Evolutionary conservation across 2,329 filamentous ascomycete species (phyloP).

Genomic region (Leptographium galeiforme): DNA sequence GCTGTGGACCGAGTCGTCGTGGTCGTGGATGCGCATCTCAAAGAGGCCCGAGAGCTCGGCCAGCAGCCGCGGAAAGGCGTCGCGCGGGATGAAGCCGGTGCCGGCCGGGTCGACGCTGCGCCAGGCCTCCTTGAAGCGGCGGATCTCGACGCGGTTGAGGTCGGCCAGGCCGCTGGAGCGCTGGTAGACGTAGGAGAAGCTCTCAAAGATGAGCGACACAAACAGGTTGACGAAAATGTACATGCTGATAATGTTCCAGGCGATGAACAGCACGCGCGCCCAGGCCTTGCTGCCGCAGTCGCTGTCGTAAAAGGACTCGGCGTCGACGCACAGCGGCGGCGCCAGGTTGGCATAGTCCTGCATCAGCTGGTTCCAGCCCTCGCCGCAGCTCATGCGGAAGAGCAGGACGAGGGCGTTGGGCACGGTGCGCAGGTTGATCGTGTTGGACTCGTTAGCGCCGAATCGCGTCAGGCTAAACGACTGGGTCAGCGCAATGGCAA

Average conservation of each 20-base stretch:
- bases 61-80: conserved; percentile 75
- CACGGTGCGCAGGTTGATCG: conserved; percentile 86
- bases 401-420: conserved; percentile 87
- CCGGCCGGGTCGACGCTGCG: conserved; percentile 87
- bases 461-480: conserved; percentile 92
- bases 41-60: conserved; percentile 91
- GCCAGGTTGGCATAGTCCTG: conserved; percentile 78
- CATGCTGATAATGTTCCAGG: conserved; percentile 99
- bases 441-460: conserved; percentile 54
- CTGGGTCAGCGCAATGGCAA: conserved; percentile 91
- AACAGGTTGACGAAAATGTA: conserved; percentile 99
- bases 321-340: conserved; percentile 67
- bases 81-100: conserved; percentile 80
- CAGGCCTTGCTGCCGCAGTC: conserved; percentile 88
- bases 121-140: conserved; percentile 97
- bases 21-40: conserved; percentile 91
- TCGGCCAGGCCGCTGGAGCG: conserved; percentile 83
- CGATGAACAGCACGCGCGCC: conserved; percentile 81
- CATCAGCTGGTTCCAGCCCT: conserved; percentile 96
- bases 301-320: conserved; percentile 61
- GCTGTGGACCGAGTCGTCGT: conserved; percentile 72
- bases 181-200: conserved; percentile 98
- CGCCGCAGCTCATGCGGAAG: conserved; percentile 84
- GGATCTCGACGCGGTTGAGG: conserved; percentile 84
- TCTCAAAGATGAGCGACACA: conserved; percentile 97